phyloP scores from a whole-genome alignment of 2,329 filamentous ascomycete genomes.

The Colletotrichum sp. region DNA sequence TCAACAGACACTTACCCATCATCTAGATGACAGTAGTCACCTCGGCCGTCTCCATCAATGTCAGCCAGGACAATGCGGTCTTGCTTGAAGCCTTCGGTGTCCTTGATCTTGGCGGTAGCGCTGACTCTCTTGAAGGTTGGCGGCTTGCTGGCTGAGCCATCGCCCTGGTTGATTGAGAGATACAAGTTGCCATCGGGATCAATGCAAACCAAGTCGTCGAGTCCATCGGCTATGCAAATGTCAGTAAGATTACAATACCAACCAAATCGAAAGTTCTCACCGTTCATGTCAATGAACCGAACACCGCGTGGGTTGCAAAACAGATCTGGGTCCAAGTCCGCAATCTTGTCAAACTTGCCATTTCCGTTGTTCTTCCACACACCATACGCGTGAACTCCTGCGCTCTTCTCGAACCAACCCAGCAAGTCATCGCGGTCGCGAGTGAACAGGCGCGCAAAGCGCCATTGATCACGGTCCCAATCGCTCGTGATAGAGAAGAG shows the following conservation, averaged over 20 bases:
- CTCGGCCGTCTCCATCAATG: constrained; percentile 36
- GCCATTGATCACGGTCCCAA: constrained; percentile 27
- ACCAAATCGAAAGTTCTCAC: constrained; percentile 12
- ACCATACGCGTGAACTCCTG: neutral
- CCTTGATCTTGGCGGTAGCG: neutral
- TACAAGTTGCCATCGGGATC: neutral
- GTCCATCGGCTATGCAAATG: constrained; percentile 17
- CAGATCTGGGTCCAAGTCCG: neutral
- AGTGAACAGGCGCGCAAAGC: constrained; percentile 25
- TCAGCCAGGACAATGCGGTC: constrained; percentile 1
- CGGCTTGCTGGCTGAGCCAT: neutral
- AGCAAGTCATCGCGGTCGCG: constrained; percentile 21
- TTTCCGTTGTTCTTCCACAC: neutral
- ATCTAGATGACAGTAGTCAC: constrained; percentile 32
- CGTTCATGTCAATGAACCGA: neutral
- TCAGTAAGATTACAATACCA: constrained; percentile 1
- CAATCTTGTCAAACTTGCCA: constrained; percentile 7
- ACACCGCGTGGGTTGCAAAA: neutral
- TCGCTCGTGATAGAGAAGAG: constrained; percentile 22
- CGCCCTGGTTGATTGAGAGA: constrained; percentile 4
- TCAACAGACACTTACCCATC: rapidly evolving
- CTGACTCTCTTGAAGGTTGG: neutral
- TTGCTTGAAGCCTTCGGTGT: neutral
- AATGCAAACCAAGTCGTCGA: constrained; percentile 14
- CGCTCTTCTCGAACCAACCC: neutral